A percentile compares a stretch with the other conserved stretches of the same genome.
These are phyloP conservation scores for Epichloe typhina DNA, from an alignment of 2,329 filamentous ascomycete genomes.

Conservation along the genomic window DNA sequence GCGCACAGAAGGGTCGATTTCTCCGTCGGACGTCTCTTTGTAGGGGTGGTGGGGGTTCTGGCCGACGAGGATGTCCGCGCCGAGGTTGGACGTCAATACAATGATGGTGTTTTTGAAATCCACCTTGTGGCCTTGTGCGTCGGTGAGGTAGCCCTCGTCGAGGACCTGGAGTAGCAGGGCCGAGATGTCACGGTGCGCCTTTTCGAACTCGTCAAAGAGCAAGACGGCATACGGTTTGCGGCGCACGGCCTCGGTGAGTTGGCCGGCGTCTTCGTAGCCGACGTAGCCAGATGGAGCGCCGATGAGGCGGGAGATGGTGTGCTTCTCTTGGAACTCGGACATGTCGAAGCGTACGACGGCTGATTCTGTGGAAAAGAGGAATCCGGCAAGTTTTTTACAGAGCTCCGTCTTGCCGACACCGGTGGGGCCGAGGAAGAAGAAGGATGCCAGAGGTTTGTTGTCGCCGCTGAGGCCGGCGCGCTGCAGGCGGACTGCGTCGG, in stretches of 20 bases:
- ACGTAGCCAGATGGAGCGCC: conserved; percentile 90
- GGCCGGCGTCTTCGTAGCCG: conserved; percentile 91
- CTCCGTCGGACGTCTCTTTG: conserved; percentile 48
- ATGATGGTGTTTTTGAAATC: conserved; percentile 96
- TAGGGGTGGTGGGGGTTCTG: conserved; percentile 52
- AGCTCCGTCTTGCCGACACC: conserved; percentile 96
- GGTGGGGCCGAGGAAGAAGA: conserved; percentile 96
- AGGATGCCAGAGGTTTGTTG: conserved; percentile 81
- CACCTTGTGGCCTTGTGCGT: conserved; percentile 89
- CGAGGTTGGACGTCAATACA: conserved; percentile 89
- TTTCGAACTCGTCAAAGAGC: conserved; percentile 95
- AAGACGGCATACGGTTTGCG: conserved; percentile 92
- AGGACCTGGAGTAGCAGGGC: conserved; percentile 85
- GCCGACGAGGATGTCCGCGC: conserved; percentile 79
- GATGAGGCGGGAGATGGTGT: conserved; percentile 86
- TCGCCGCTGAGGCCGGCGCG: conserved; percentile 83
- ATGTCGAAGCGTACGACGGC: conserved; percentile 94
- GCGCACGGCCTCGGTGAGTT: conserved; percentile 87
- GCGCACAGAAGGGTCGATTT: conserved; percentile 61
- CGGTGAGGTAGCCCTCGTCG: conserved; percentile 91
- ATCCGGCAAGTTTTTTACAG: conserved; percentile 87
- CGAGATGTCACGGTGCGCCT: conserved; percentile 90
- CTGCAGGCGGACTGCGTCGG: conserved; percentile 88
- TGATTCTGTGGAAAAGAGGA: conserved; percentile 83
- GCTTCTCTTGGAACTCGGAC: conserved; percentile 95